Percentiles rank a stretch among this genome's conserved stretches.
Evolutionary conservation across 352 stramenopile species (phyloP).

Genomic region (Pythium aphanidermatum): DNA sequence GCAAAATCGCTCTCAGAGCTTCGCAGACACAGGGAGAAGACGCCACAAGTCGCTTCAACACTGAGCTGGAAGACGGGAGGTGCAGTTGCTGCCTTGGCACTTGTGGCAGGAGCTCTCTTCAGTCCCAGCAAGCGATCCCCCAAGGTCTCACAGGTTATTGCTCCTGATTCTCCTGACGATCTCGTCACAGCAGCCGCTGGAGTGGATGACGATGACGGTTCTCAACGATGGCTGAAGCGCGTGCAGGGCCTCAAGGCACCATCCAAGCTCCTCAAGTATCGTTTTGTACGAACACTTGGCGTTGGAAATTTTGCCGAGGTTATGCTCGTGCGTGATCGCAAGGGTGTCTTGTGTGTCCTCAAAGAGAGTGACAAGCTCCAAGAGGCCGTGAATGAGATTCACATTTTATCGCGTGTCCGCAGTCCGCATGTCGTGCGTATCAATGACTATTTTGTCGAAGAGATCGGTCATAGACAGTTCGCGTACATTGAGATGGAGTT

Average conservation of each 20-base stretch:
- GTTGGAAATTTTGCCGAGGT: conserved; percentile 73
- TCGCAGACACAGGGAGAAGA: no score
- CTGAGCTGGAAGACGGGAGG: conserved; percentile 34
- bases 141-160: background rate
- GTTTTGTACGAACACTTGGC: conserved; percentile 56
- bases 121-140: conserved; percentile 2
- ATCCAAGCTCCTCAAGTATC: conserved; percentile 59
- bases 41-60: background rate
- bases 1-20: no score
- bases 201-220: conserved; percentile 21
- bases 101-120: conserved; percentile 29
- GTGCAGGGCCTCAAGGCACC: conserved; percentile 32
- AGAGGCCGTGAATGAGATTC: conserved; percentile 76
- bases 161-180: background rate
- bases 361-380: conserved; percentile 81
- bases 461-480: conserved; percentile 69
- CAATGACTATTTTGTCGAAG: conserved; percentile 70
- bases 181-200: background rate
- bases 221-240: conserved; percentile 46
- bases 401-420: conserved; percentile 44
- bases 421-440: conserved; percentile 67
- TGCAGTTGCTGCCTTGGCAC: conserved; percentile 35
- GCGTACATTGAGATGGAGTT: conserved; percentile 84
- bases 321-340: conserved; percentile 55
- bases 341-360: conserved; percentile 39